A percentile compares a stretch with the other conserved stretches of the same genome.
phyloP scores from a whole-genome alignment of 257 asterid species.

The Gentiana macrophylla region DNA sequence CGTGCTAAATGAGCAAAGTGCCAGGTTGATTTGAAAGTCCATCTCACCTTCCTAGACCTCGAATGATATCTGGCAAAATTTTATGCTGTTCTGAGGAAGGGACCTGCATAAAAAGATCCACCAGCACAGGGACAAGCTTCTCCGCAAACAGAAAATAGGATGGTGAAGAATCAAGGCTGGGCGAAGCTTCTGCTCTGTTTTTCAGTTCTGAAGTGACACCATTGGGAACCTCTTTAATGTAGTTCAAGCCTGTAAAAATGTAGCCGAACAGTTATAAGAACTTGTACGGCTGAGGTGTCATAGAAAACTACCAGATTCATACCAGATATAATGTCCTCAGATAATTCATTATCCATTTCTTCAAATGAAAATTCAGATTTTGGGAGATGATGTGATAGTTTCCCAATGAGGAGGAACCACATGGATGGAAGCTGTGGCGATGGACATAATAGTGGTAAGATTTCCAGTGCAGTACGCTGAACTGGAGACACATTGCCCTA shows the following conservation, averaged over 20 bases:
- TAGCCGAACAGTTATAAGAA: too few species aligned
- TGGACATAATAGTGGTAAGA: constrained; percentile 64
- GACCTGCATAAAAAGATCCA: constrained; percentile 67
- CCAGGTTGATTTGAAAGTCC: constrained; percentile 4
- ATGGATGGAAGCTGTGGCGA: constrained; percentile 66
- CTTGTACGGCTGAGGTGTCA: too few species aligned
- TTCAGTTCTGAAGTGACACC: constrained; percentile 27
- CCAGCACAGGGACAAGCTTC: constrained; percentile 72
- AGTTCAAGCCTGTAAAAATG: constrained; percentile 15
- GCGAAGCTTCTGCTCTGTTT: constrained; percentile 33
- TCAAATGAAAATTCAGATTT: constrained; percentile 46
- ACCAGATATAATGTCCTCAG: constrained; percentile 24
- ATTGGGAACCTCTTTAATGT: constrained; percentile 20
- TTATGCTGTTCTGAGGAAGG: constrained; percentile 62
- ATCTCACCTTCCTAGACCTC: constrained; percentile 89
- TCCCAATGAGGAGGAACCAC: constrained; percentile 68
- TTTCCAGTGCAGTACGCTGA: constrained; percentile 75
- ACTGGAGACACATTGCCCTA: constrained; percentile 85
- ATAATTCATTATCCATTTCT: constrained; percentile 27
- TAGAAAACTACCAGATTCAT: background rate
- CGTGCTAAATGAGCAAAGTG: background rate
- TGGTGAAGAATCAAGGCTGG: constrained; percentile 20
- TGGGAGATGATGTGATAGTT: constrained; percentile 71
- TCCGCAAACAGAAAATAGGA: constrained; percentile 57
- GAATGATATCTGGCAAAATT: constrained; percentile 53